Conservation (phyloP, 2,329 filamentous ascomycete species). For the Penicillium sp. region DNA sequence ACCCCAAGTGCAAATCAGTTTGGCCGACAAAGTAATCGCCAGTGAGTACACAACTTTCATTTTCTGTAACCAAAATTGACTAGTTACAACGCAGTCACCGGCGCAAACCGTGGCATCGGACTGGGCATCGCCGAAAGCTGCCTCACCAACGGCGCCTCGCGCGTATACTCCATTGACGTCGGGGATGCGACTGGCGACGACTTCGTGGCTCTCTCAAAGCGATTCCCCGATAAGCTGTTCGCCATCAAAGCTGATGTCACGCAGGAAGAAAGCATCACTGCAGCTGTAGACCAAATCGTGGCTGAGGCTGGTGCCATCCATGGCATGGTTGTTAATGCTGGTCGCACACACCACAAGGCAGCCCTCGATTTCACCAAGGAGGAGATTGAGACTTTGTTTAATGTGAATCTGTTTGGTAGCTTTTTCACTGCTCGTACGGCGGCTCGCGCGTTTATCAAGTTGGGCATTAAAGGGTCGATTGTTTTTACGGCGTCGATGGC, state of each 20-base stretch:
- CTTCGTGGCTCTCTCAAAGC: slow-evolving; percentile 33
- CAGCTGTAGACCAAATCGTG: slow-evolving; percentile 40
- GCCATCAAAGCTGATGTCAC: slow-evolving; percentile 48
- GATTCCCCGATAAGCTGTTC: slow-evolving; percentile 38
- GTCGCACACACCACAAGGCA: slow-evolving; percentile 43
- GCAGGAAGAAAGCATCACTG: slow-evolving; percentile 36
- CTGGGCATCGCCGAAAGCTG: slow-evolving; percentile 46
- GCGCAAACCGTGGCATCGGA: slow-evolving; percentile 38
- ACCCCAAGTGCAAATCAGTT: neutral
- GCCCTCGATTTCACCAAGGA: slow-evolving; percentile 39
- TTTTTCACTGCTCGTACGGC: slow-evolving; percentile 24
- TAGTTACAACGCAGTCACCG: slow-evolving; percentile 24
- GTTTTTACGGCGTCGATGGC: slow-evolving; percentile 49
- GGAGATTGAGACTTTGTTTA: slow-evolving; percentile 36
- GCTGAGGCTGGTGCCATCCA: slow-evolving; percentile 37
- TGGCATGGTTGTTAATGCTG: slow-evolving; percentile 42
- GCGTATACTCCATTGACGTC: slow-evolving; percentile 40
- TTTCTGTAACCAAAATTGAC: neutral
- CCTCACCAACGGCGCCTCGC: slow-evolving; percentile 41
- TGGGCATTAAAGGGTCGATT: slow-evolving; percentile 31
- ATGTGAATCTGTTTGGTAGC: slow-evolving; percentile 36
- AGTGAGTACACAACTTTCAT: neutral
- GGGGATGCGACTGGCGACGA: slow-evolving; percentile 29
- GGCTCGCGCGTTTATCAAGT: slow-evolving; percentile 34
- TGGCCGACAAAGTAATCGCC: neutral